phyloP scores from a whole-genome alignment of 495 filamentous ascomycete genomes.

The Penicillium ochrochloron region DNA sequence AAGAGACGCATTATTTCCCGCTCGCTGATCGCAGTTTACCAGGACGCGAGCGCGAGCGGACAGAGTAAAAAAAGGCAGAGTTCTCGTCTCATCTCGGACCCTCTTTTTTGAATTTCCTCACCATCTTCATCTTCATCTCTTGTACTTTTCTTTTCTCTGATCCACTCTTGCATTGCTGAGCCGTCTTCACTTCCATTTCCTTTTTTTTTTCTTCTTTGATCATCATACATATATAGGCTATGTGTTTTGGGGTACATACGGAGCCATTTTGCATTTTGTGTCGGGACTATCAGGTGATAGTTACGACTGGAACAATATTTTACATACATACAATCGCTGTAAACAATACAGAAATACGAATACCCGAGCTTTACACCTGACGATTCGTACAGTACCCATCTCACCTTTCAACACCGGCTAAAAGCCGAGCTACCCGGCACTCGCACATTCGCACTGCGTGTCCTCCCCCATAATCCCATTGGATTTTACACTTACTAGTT shows the following conservation, averaged over 20 bases:
- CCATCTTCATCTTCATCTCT: not conserved
- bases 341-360: constrained; percentile 11
- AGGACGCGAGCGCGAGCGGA: constrained; percentile 21
- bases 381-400: not conserved
- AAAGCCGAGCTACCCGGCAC: constrained; percentile 16
- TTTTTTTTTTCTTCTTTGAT: not conserved
- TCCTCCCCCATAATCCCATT: not conserved
- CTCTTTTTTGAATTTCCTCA: constrained; percentile 1
- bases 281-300: constrained; percentile 2
- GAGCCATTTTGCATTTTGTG: constrained; percentile 4
- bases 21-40: constrained; percentile 33
- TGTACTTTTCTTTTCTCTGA: not conserved
- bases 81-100: constrained; percentile 10
- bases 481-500: not conserved
- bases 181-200: constrained; percentile 8
- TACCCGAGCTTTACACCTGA: not conserved
- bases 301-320: not conserved
- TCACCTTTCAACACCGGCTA: not conserved
- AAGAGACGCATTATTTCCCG: constrained; percentile 38
- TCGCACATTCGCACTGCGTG: not conserved
- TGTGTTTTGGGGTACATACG: constrained; percentile 4
- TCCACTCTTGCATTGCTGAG: constrained; percentile 13
- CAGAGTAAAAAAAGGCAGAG: constrained; percentile 13
- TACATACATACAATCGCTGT: constrained; percentile 1
- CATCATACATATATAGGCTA: constrained; percentile 4